Evolutionary conservation across 352 stramenopile species (phyloP).

Genomic region (Pilasporangium apinafurcum): DNA sequence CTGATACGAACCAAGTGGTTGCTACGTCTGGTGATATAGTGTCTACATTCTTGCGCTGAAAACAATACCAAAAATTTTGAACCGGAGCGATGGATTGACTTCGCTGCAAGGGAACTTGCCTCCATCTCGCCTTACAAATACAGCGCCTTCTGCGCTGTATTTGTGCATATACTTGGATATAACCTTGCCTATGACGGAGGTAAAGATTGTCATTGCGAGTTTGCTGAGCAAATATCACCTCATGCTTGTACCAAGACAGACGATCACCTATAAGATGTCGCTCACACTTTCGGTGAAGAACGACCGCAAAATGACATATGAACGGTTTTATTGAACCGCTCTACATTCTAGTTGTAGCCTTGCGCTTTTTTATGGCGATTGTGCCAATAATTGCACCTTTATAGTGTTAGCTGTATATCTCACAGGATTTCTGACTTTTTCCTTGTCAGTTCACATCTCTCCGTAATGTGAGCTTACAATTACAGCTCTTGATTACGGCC

Average conservation of each 20-base stretch:
- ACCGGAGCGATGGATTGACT: slow-evolving; percentile 17
- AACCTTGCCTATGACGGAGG: slow-evolving; percentile 31
- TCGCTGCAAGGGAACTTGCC: neutral
- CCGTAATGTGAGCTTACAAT: too few species aligned
- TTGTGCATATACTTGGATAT: slow-evolving; percentile 18
- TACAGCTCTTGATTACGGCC: neutral
- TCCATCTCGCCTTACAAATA: slow-evolving; percentile 12
- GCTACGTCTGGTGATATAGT: too few species aligned
- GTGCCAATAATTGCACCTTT: too few species aligned
- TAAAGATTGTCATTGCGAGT: slow-evolving; percentile 36
- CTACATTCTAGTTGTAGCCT: neutral
- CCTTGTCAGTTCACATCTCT: too few species aligned
- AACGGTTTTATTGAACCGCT: neutral
- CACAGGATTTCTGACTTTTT: too few species aligned
- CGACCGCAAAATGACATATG: slow-evolving; percentile 8
- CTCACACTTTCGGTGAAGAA: slow-evolving; percentile 24
- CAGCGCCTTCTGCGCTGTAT: slow-evolving; percentile 17
- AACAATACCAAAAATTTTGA: slow-evolving; percentile 14
- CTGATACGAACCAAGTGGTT: too few species aligned
- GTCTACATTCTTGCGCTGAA: too few species aligned
- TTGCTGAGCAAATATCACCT: slow-evolving; percentile 41
- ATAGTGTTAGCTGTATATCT: too few species aligned
- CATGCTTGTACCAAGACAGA: slow-evolving; percentile 8
- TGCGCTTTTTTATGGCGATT: neutral
- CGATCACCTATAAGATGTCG: slow-evolving; percentile 16